These are phyloP conservation scores for Amanita fuliginea DNA, from an alignment of 768 basidiomycete species.

Conservation along the genomic window DNA sequence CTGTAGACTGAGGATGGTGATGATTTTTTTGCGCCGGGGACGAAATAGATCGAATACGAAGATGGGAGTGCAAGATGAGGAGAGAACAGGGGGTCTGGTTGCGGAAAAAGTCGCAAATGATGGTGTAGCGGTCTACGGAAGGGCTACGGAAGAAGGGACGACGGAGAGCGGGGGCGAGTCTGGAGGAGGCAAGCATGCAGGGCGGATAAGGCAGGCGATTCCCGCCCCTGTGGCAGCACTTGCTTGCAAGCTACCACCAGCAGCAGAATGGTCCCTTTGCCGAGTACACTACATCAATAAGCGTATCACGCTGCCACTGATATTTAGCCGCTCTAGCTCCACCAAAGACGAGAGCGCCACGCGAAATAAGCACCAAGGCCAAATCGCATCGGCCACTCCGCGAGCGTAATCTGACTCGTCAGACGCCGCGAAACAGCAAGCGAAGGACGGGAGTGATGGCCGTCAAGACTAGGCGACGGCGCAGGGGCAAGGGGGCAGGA, in stretches of 20 bases:
- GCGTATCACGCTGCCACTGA: background rate
- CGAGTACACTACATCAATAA: background rate
- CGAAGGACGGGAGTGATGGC: background rate
- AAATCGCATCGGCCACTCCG: constrained; percentile 3
- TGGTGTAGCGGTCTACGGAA: constrained; percentile 43
- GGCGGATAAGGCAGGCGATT: background rate
- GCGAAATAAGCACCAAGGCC: background rate
- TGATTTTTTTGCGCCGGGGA: constrained; percentile 8
- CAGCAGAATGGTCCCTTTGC: background rate
- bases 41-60: background rate
- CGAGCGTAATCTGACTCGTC: background rate
- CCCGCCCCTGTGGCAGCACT: background rate
- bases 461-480: background rate
- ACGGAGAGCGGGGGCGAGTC: background rate
- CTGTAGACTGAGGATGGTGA: background rate
- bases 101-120: constrained; percentile 48
- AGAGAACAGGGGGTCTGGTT: constrained; percentile 15
- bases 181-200: background rate
- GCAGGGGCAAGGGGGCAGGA: background rate
- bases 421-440: background rate
- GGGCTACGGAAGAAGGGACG: constrained; percentile 8
- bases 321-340: background rate
- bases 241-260: background rate
- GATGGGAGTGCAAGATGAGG: background rate
- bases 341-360: constrained; percentile 1